Evolutionary conservation across 805 yeast species (phyloP).

Genomic region (Grigorovia humatica): DNA sequence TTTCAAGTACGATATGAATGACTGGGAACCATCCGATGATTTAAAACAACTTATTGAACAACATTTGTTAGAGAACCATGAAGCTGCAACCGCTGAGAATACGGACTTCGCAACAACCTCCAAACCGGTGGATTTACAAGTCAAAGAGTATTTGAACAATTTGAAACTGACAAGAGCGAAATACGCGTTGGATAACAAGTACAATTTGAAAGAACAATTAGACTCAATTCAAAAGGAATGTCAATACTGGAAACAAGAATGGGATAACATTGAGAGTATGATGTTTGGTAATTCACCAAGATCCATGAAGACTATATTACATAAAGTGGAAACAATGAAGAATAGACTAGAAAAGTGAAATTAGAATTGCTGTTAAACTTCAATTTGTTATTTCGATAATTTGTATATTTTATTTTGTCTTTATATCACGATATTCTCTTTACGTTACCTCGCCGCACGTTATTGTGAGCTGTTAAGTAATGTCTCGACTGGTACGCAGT

Average conservation of each 20-base stretch:
- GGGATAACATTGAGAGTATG: slow-evolving; percentile 22
- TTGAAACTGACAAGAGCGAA: slow-evolving; percentile 25
- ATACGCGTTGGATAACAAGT: slow-evolving; percentile 23
- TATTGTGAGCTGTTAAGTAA: no score
- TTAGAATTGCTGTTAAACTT: not conserved
- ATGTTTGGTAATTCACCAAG: slow-evolving; percentile 25
- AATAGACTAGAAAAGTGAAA: slow-evolving; percentile 5
- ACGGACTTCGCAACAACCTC: slow-evolving; percentile 5
- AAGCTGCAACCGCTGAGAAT: slow-evolving; percentile 3
- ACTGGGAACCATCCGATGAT: slow-evolving; percentile 18
- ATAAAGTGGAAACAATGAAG: slow-evolving; percentile 17
- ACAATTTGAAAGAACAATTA: slow-evolving; percentile 16
- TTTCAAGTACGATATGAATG: slow-evolving; percentile 12
- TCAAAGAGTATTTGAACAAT: slow-evolving; percentile 18
- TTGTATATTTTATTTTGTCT: slow-evolving; percentile 4
- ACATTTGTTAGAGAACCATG: slow-evolving; percentile 10
- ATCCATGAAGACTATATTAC: slow-evolving; percentile 23
- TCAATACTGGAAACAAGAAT: slow-evolving; percentile 23
- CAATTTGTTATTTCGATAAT: not conserved
- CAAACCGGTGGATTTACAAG: slow-evolving; percentile 1
- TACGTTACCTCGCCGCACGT: no score
- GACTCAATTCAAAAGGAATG: slow-evolving; percentile 19
- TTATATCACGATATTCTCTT: no score
- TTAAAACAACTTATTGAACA: slow-evolving; percentile 15
- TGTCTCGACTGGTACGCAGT: not conserved